A percentile compares a stretch with the other conserved stretches of the same genome.
Evolutionary conservation across 805 yeast genomes (phyloP).

Genomic region (Metschnikowia reukaufii): DNA sequence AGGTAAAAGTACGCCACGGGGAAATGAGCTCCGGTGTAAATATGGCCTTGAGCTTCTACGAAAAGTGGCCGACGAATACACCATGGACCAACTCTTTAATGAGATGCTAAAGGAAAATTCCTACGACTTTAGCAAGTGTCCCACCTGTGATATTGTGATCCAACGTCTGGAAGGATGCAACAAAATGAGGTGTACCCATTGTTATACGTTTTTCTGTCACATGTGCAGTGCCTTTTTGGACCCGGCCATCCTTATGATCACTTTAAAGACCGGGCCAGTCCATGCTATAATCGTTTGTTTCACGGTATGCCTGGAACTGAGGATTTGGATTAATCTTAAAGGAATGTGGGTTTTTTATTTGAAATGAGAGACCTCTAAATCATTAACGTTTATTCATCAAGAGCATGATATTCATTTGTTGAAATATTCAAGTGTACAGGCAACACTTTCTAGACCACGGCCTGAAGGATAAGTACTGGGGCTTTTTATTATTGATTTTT

Average conservation of each 20-base stretch:
- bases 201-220: constrained; percentile 52
- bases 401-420: too few relatives aligned
- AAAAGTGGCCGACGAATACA: constrained; percentile 44
- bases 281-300: constrained; percentile 52
- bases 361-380: not conserved
- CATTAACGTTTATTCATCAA: not conserved
- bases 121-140: constrained; percentile 49
- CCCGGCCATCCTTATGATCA: constrained; percentile 52
- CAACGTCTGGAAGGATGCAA: constrained; percentile 65
- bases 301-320: constrained; percentile 44
- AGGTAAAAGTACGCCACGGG: constrained; percentile 29
- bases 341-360: not conserved
- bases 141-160: constrained; percentile 49
- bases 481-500: too few relatives aligned
- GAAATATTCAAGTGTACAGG: too few relatives aligned
- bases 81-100: constrained; percentile 49
- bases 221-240: constrained; percentile 48
- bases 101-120: constrained; percentile 43
- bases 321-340: not conserved
- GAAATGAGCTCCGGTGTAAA: constrained; percentile 33
- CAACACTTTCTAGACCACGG: too few relatives aligned
- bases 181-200: constrained; percentile 56
- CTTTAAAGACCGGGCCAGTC: constrained; percentile 40
- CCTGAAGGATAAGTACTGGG: too few relatives aligned
- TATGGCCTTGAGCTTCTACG: constrained; percentile 48